Conservation (phyloP, 176 grass and related monocot species). For the Rhynchospora breviuscula region DNA sequence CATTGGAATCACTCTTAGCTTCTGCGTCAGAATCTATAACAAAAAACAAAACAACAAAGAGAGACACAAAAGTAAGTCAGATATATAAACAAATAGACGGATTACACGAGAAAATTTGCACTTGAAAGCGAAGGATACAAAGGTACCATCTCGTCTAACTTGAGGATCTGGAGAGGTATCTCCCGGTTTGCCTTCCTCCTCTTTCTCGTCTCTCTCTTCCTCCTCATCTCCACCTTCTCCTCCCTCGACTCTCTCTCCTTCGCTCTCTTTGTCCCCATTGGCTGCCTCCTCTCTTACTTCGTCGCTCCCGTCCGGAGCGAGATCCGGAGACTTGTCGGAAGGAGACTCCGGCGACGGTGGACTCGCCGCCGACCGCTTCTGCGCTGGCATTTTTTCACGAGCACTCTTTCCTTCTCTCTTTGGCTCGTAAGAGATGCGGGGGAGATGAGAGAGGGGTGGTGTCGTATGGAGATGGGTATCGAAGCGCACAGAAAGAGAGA, state of each 20-base stretch:
- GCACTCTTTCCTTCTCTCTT: neutral
- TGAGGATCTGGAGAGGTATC: slow-evolving; percentile 14
- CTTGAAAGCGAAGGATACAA: neutral
- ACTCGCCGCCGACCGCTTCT: neutral
- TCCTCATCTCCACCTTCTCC: neutral
- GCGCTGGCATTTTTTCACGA: slow-evolving; percentile 19
- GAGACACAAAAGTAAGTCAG: neutral
- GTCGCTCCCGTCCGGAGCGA: slow-evolving; percentile 9
- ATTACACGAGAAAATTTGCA: neutral
- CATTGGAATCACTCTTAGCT: slow-evolving; percentile 10
- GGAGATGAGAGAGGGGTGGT: slow-evolving; percentile 1
- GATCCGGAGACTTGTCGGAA: neutral
- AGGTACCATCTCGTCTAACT: neutral
- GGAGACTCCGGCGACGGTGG: neutral
- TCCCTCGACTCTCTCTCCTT: slow-evolving; percentile 1
- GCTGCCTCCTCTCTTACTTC: neutral
- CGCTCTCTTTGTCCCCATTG: slow-evolving; percentile 17
- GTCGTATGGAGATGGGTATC: neutral
- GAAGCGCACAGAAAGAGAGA: neutral
- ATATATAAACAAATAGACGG: neutral
- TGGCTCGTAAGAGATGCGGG: neutral
- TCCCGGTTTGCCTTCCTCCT: neutral
- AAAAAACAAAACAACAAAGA: neutral
- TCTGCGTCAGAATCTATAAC: slow-evolving; percentile 17
- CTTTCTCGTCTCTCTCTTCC: neutral